A percentile compares a stretch with the other conserved stretches of the same genome.
These are phyloP conservation scores for Cyberlindnera mycetangii DNA, from an alignment of 805 yeast species.

Conservation along the genomic window DNA sequence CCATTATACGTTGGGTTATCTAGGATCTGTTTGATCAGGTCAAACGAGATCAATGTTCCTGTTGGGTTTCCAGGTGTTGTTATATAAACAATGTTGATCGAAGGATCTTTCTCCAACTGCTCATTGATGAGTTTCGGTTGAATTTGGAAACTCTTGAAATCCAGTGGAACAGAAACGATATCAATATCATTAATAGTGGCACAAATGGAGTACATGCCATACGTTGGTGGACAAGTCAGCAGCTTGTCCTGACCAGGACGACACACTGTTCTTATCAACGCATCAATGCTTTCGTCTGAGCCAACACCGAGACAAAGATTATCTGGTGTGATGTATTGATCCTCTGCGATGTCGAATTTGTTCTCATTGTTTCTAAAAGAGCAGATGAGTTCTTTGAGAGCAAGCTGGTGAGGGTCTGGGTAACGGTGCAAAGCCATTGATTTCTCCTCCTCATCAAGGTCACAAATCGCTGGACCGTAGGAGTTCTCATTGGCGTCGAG, in stretches of 20 bases:
- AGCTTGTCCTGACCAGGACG: conserved; percentile 80
- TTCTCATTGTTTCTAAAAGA: conserved; percentile 62
- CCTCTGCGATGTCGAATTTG: conserved; percentile 23
- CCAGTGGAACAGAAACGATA: conserved; percentile 70
- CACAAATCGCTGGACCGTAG: conserved; percentile 73
- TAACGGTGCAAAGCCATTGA: conserved; percentile 74
- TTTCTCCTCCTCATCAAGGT: conserved; percentile 42
- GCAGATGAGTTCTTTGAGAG: conserved; percentile 68
- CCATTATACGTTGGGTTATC: conserved; percentile 60
- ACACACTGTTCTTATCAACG: conserved; percentile 80
- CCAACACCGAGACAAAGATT: conserved; percentile 95
- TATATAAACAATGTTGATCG: conserved; percentile 72
- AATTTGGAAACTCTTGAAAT: conserved; percentile 61
- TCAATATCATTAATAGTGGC: conserved; percentile 88
- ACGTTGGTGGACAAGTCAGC: conserved; percentile 90
- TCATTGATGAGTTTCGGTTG: conserved; percentile 53
- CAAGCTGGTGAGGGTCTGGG: conserved; percentile 94
- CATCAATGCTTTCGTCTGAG: conserved; percentile 93
- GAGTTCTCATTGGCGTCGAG: conserved; percentile 97
- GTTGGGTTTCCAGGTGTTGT: conserved; percentile 99
- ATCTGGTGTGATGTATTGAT: conserved; percentile 44
- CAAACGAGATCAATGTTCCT: conserved; percentile 55
- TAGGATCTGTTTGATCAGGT: conserved; percentile 47
- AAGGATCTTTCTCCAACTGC: conserved; percentile 50
- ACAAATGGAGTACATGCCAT: conserved; percentile 94